Base-by-base conservation (phyloP, 495 filamentous ascomycete species). In the Aspergillus mulundensis region DNA sequence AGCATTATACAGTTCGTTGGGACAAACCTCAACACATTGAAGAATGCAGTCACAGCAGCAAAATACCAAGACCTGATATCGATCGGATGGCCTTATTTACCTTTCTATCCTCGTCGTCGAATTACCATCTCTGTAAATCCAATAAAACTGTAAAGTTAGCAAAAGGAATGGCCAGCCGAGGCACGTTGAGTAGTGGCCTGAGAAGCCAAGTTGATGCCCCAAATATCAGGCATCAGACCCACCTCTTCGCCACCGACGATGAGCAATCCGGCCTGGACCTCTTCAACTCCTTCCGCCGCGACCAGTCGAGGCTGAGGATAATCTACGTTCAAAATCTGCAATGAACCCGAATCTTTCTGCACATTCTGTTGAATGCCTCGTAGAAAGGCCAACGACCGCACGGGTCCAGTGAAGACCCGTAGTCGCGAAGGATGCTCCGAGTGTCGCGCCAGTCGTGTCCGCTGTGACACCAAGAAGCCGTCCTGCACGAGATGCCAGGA, bases 401-500 rank as follows among this genome's bases (percentile, higher is more conserved):
- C 66, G 61, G 71, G 64, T 59, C 71, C 70, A 62, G 69, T 73
- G 53, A 77, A 76, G 62, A 75, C 70, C 61, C 70, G 74, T 60
- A 74, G 68, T 59, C 74, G 73, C 53, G 66, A 61, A 58, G 73
- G 74, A 50, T 77, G 74, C 50, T 69, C 65, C 55, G 70, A 72
- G 66, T 77, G 74, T 53, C 74, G 74, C 15, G 60, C 70, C 23
- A 73, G 74, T 57, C 72, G 72, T 32, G 73, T 76, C 39, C 68
- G 73, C 44, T 77, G 74, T 54, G 74, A 77, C 45, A 70, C 69
- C 28, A 68, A 66, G 25, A 77, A 75, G 57, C 74, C 74, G n/a
- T 42, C 55, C 16, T 77, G 74, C 61, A 71, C 69, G 23, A 60
- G 73, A 14, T 77, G 74, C 60, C 40, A 49, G 43, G 65, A 74